phyloP scores from a whole-genome alignment of 1,284 basidiomycete species.

The Fomitopsis schrenkii region DNA sequence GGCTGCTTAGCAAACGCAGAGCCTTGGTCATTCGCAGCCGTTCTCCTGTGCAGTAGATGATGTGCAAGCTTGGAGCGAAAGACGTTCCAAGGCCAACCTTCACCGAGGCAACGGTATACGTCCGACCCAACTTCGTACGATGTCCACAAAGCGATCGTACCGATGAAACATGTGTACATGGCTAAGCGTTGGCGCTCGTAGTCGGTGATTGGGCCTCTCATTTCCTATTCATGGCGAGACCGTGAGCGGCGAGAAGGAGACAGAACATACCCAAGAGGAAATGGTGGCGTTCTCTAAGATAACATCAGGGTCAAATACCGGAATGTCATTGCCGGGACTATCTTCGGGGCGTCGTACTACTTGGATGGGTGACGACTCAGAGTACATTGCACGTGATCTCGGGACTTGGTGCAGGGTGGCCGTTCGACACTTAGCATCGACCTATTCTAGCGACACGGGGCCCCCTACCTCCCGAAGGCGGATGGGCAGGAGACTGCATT shows the following conservation, averaged over 20 bases:
- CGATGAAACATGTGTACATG: background rate
- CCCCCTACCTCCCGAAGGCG: too few relatives aligned
- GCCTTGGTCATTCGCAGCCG: background rate
- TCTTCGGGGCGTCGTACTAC: too few relatives aligned
- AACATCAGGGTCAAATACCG: too few relatives aligned
- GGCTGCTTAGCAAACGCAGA: background rate
- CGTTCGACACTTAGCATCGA: too few relatives aligned
- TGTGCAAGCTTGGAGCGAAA: background rate
- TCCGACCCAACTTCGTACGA: background rate
- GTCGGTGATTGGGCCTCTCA: background rate
- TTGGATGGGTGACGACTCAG: too few relatives aligned
- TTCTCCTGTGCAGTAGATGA: background rate
- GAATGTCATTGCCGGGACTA: too few relatives aligned
- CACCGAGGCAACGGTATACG: background rate
- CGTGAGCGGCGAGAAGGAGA: background rate
- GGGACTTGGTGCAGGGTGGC: too few relatives aligned
- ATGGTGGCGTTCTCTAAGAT: too few relatives aligned
- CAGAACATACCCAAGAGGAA: too few relatives aligned
- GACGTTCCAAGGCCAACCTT: background rate
- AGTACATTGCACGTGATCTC: too few relatives aligned
- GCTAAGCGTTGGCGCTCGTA: background rate
- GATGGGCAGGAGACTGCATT: too few relatives aligned
- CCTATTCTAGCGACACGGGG: too few relatives aligned
- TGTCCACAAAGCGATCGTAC: background rate
- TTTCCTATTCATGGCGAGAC: background rate